Evolutionary conservation across 2,329 filamentous ascomycete genomes (phyloP), one percentile per base, ranked within the genome.

Genomic region (Colletotrichum sp.): DNA sequence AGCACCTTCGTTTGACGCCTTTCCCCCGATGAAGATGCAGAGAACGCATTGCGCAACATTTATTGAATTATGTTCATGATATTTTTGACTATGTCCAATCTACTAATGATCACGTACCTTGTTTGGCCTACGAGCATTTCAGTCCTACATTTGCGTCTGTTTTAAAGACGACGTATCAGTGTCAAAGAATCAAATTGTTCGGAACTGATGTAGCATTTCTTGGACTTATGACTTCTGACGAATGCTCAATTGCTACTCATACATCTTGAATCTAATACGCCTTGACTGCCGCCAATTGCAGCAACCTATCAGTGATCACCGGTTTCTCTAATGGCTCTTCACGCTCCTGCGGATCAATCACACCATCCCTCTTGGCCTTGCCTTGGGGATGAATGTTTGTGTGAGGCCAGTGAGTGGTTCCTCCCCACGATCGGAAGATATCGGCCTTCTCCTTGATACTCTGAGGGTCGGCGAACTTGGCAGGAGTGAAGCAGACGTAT

Each of bases 401-500:
- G 65, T 83, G 80, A 24, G 82, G 82, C 82, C 82, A 83, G 71
- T 83, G 81, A 5, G 82, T 83, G 1, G 82, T 83, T 3, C 75
- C 80, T 10, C 78, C 77, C 32, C 63, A 82, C 1, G 44, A 44
- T 52, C 80, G 28, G 63, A 85, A 84, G 15, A 81, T 77, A 5
- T 66, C 34, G 8, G 60, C 66, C 71, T 77, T 77, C 39, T 69
- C 66, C 36, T 71, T 72, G 12, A 84, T 72, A 6, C 77, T 77
- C 36, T 83, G 82, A 24, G 69, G 36, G 7, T 80, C 81, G 1
- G 86, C 85, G 52, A 86, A 84, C 60, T 79, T 79, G 1, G 75
- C 68, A 1, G 85, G 85, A 0, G 85, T 84, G 79, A 85, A 82
- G 79, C 82, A 84, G 21, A 80, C 82, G 67, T 86, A 86, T 65